A percentile compares a stretch with the other conserved stretches of the same genome.
Evolutionary conservation across 768 basidiomycete species (phyloP).

Genomic region (Amanita rubescens): DNA sequence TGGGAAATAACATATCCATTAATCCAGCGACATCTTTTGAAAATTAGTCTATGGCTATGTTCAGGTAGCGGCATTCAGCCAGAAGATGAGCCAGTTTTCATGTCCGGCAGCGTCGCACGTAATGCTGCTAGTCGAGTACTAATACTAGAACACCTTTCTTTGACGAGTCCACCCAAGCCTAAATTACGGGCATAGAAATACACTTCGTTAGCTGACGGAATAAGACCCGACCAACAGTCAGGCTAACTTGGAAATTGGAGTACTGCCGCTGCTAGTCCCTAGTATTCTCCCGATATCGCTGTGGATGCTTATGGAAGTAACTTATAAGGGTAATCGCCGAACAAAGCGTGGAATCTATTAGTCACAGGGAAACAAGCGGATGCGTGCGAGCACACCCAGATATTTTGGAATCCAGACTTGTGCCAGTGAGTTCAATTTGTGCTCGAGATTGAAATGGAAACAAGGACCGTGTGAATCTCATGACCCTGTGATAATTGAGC

Average conservation of each 20-base stretch:
- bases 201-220: background rate
- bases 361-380: background rate
- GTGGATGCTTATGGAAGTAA: background rate
- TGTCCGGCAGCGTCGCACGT: background rate
- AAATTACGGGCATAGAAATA: background rate
- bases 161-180: conserved; percentile 1
- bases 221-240: background rate
- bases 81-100: background rate
- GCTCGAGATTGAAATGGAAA: background rate
- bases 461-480: conserved; percentile 1
- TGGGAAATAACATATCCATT: too few relatives aligned
- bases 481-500: background rate
- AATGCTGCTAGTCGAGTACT: background rate
- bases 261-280: background rate
- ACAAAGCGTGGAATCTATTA: background rate
- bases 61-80: background rate
- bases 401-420: too few relatives aligned
- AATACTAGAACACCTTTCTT: background rate
- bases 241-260: background rate
- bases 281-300: background rate
- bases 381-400: too few relatives aligned
- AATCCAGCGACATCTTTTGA: too few relatives aligned
- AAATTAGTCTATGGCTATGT: background rate
- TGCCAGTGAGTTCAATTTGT: background rate
- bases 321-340: background rate